phyloP scores from a whole-genome alignment of 2,329 filamentous ascomycete genomes.

The Microsporum audouinii region DNA sequence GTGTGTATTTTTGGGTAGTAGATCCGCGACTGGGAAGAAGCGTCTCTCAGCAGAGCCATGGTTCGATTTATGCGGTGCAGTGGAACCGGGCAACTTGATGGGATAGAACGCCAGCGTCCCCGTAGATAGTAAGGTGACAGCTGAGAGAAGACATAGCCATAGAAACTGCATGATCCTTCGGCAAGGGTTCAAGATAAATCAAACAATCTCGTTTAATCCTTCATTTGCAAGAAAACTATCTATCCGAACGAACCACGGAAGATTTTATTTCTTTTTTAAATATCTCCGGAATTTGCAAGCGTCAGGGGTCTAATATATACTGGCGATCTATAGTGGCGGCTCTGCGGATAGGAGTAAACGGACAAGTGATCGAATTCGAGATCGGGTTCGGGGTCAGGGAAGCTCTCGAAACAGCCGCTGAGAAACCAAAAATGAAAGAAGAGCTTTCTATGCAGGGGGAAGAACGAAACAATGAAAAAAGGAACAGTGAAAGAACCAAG shows the following conservation, averaged over 20 bases:
- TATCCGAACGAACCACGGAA: background rate
- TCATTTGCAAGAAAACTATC: background rate
- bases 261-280: background rate
- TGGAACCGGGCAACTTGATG: conserved; percentile 18
- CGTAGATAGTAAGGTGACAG: conserved; percentile 22
- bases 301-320: background rate
- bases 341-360: background rate
- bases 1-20: conserved; percentile 21
- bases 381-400: background rate
- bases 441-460: background rate
- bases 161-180: conserved; percentile 26
- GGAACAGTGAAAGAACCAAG: background rate
- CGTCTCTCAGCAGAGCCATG: conserved; percentile 11
- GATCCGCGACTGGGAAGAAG: conserved; percentile 12
- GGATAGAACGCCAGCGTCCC: conserved; percentile 36
- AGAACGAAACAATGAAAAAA: background rate
- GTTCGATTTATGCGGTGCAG: conserved; percentile 11
- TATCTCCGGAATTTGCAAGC: background rate
- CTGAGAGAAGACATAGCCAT: conserved; percentile 25
- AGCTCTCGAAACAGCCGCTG: background rate
- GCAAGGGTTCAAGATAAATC: conserved; percentile 4
- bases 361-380: background rate
- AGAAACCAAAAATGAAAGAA: background rate
- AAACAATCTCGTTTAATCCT: background rate
- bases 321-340: background rate